Percentiles rank a stretch among this genome's conserved stretches.
Evolutionary conservation across 139 green algal species (phyloP).

Genomic region (Micractinium conductrix): DNA sequence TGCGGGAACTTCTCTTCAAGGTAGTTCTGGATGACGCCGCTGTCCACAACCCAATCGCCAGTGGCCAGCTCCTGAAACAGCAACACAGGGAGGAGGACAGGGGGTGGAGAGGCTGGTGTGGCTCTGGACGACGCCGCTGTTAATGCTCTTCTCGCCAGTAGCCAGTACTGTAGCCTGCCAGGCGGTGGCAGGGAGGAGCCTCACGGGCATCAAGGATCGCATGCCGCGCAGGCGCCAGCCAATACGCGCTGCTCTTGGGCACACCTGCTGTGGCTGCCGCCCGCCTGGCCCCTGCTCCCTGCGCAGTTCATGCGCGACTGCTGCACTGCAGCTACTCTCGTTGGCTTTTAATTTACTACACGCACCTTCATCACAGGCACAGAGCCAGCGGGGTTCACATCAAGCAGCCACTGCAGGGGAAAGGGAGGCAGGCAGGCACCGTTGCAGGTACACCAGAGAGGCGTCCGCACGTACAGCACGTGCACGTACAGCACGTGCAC

Average conservation of each 20-base stretch:
- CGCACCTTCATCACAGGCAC: slow-evolving; percentile 83
- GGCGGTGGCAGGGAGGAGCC: background rate
- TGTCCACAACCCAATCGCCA: slow-evolving; percentile 65
- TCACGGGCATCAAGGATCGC: background rate
- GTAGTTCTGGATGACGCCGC: slow-evolving; percentile 72
- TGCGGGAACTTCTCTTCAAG: slow-evolving; percentile 79
- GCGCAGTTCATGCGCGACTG: background rate
- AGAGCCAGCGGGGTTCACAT: slow-evolving; percentile 73
- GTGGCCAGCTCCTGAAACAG: slow-evolving; percentile 52
- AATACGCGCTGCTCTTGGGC: too few species aligned
- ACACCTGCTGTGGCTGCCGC: background rate
- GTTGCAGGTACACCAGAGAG: too few species aligned
- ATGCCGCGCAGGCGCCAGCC: too few species aligned
- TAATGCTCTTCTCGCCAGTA: background rate
- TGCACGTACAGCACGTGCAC: too few species aligned
- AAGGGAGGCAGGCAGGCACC: too few species aligned
- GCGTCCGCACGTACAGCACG: too few species aligned
- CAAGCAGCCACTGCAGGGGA: slow-evolving; percentile 87
- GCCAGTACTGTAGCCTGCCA: background rate
- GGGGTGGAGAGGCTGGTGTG: background rate
- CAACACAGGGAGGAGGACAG: background rate
- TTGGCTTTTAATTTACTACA: background rate
- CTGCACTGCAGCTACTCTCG: background rate
- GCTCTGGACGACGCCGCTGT: too few species aligned
- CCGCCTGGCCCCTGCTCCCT: background rate